A percentile compares a stretch with the other conserved stretches of the same genome.
These are phyloP conservation scores for Betula pendula DNA, from an alignment of 306 rosid species.

Conservation along the genomic window DNA sequence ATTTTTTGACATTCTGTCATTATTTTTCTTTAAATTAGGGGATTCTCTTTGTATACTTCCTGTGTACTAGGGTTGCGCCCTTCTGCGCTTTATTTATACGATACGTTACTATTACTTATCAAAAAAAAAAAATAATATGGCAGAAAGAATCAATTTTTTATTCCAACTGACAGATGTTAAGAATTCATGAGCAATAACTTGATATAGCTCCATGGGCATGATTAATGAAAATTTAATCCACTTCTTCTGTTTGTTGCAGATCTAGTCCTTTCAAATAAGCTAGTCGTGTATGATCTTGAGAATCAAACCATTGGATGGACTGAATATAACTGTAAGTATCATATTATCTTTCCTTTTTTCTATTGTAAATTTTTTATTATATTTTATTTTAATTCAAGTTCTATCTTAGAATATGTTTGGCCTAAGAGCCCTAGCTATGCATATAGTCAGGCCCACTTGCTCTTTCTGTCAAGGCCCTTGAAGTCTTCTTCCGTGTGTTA, in stretches of 20 bases:
- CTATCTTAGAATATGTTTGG: background rate
- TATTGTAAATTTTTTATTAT: background rate
- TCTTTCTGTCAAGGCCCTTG: background rate
- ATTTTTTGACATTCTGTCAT: no score
- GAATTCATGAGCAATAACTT: background rate
- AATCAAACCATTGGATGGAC: slow-evolving; percentile 18
- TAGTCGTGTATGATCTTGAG: slow-evolving; percentile 20
- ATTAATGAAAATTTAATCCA: background rate
- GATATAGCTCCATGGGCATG: background rate
- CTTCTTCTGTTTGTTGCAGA: background rate
- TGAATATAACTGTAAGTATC: slow-evolving; percentile 17
- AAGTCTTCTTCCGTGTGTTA: background rate
- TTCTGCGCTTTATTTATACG: no score
- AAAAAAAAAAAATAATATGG: background rate
- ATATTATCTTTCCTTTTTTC: slow-evolving; percentile 2
- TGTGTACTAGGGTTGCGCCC: no score
- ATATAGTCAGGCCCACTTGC: background rate
- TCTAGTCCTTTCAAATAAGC: slow-evolving; percentile 18
- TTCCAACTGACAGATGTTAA: background rate
- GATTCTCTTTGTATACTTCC: no score
- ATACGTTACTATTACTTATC: no score
- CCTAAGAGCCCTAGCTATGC: background rate
- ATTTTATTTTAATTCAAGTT: background rate
- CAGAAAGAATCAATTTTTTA: background rate
- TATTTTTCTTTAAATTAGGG: no score